phyloP scores from a whole-genome alignment of 176 grass and related monocot species.

The Cenchrus americanus region DNA sequence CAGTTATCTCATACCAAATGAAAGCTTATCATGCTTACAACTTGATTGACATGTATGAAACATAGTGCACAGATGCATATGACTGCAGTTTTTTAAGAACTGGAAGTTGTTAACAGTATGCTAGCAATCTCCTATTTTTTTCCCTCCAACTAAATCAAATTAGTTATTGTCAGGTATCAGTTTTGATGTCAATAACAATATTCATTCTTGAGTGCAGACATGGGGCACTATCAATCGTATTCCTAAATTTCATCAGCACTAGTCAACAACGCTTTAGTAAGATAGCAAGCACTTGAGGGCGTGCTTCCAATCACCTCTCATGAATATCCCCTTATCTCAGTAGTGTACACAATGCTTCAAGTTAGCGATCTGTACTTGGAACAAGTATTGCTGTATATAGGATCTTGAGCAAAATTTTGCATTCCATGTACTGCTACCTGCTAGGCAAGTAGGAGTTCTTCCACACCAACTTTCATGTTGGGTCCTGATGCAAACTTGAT shows the following conservation, averaged over 20 bases:
- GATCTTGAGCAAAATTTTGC: background rate
- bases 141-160: background rate
- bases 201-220: too few species aligned
- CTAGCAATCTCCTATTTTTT: background rate
- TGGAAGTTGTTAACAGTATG: background rate
- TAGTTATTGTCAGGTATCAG: background rate
- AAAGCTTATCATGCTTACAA: background rate
- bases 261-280: too few species aligned
- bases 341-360: background rate
- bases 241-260: too few species aligned
- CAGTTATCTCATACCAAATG: background rate
- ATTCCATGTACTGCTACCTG: constrained; percentile 10
- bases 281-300: too few species aligned
- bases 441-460: constrained; percentile 50
- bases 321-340: background rate
- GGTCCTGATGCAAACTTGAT: constrained; percentile 46
- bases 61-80: background rate
- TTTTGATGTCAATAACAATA: too few species aligned
- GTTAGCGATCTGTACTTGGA: background rate
- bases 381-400: background rate
- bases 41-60: background rate
- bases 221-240: too few species aligned
- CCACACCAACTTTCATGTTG: constrained; percentile 85
- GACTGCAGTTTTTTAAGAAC: background rate
- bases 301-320: background rate